A percentile compares a stretch with the other conserved stretches of the same genome.
Evolutionary conservation across 2,329 filamentous ascomycete genomes (phyloP).

Genomic region (Botryosphaeria dothidea): DNA sequence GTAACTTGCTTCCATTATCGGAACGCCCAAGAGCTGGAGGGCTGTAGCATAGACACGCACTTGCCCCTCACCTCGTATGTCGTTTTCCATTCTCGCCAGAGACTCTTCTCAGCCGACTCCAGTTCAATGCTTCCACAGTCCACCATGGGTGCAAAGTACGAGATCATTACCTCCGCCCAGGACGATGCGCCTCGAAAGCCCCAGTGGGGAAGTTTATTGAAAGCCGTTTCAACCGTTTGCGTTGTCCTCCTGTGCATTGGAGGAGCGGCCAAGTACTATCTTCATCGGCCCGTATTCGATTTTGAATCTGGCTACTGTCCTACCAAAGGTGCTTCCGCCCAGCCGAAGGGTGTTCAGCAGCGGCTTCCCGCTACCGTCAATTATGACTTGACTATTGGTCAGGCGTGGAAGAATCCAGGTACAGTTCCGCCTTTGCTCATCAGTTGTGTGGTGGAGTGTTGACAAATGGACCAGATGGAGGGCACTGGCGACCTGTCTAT

Average conservation of each 20-base stretch:
- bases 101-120: background rate
- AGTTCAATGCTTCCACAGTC: too few relatives aligned
- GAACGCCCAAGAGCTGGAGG: background rate
- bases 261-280: background rate
- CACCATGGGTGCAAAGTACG: background rate
- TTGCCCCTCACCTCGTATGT: background rate
- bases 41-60: background rate
- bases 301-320: background rate
- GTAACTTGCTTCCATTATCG: background rate
- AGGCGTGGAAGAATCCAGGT: slow-evolving; percentile 23
- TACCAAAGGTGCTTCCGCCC: background rate
- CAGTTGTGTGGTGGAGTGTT: background rate
- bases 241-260: background rate
- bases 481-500: slow-evolving; percentile 23
- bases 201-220: background rate
- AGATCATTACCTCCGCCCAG: background rate
- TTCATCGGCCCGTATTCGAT: background rate
- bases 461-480: slow-evolving; percentile 18
- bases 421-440: background rate
- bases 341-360: too few relatives aligned
- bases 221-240: background rate
- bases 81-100: background rate
- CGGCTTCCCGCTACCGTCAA: slow-evolving; percentile 5
- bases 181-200: background rate
- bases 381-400: slow-evolving; percentile 22